These are phyloP conservation scores for Pugionium cornutum DNA, from an alignment of 345 rosid genomes.

Conservation along the genomic window DNA sequence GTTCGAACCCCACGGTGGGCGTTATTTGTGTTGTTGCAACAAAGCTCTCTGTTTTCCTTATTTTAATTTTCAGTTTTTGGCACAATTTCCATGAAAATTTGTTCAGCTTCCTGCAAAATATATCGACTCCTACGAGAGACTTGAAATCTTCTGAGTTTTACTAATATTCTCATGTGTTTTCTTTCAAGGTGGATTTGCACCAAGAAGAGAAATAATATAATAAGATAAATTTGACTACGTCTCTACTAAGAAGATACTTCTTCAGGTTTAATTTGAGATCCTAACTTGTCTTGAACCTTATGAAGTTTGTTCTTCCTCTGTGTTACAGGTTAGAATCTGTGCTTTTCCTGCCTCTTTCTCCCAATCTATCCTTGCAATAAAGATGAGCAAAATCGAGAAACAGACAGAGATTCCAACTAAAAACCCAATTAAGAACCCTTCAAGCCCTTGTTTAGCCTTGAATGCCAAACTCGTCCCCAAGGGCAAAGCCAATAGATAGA, in stretches of 20 bases:
- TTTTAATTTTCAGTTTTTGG: too few species aligned
- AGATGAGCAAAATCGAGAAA: conserved; percentile 47
- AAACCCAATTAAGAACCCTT: conserved; percentile 70
- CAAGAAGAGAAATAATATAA: background rate
- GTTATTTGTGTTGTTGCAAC: too few species aligned
- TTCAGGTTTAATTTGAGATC: too few species aligned
- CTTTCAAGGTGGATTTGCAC: background rate
- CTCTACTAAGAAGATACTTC: background rate
- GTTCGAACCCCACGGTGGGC: too few species aligned
- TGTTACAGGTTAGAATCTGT: conserved; percentile 46
- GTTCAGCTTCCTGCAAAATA: too few species aligned
- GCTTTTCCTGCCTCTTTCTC: conserved; percentile 71
- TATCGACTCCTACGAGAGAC: too few species aligned
- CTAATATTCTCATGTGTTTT: background rate
- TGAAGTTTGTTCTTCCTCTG: conserved; percentile 32
- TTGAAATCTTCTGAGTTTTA: too few species aligned
- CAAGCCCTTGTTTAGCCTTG: conserved; percentile 55
- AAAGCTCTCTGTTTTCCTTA: too few species aligned
- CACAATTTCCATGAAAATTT: too few species aligned
- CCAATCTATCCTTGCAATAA: conserved; percentile 66
- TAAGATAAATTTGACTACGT: background rate
- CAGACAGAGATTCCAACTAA: conserved; percentile 55
- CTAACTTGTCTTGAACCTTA: too few species aligned
- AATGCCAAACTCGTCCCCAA: conserved; percentile 61
- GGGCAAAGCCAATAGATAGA: conserved; percentile 79